Conservation (phyloP, 441 rosid species). For the Populus hybrid region DNA sequence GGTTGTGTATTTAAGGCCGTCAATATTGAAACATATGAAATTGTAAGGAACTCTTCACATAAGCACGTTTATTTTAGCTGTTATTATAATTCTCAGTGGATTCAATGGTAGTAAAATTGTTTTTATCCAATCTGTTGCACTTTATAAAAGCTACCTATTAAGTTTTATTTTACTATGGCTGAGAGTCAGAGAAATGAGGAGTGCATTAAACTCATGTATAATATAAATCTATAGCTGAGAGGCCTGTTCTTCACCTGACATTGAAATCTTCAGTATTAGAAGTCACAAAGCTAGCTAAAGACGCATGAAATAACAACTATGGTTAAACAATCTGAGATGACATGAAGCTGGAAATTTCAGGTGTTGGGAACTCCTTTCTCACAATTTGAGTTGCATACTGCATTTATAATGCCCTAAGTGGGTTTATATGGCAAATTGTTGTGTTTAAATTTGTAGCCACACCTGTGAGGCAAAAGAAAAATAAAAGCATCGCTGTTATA, state of each 20-base stretch:
- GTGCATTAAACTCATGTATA: background rate
- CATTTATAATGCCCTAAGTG: background rate
- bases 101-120: background rate
- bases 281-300: background rate
- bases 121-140: background rate
- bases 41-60: constrained; percentile 41
- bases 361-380: background rate
- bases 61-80: background rate
- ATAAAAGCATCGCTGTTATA: background rate
- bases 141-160: background rate
- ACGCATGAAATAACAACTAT: background rate
- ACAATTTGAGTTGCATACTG: background rate
- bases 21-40: constrained; percentile 67
- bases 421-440: background rate
- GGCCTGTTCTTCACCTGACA: background rate
- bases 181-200: background rate
- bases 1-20: constrained; percentile 90
- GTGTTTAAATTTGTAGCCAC: background rate
- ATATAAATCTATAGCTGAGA: background rate
- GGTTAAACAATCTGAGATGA: background rate
- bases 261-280: background rate
- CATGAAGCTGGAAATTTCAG: background rate
- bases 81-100: background rate
- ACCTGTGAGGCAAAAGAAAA: background rate
- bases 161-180: background rate